Evolutionary conservation across 2,329 filamentous ascomycete species (phyloP).

Genomic region (Didymella glomerata): DNA sequence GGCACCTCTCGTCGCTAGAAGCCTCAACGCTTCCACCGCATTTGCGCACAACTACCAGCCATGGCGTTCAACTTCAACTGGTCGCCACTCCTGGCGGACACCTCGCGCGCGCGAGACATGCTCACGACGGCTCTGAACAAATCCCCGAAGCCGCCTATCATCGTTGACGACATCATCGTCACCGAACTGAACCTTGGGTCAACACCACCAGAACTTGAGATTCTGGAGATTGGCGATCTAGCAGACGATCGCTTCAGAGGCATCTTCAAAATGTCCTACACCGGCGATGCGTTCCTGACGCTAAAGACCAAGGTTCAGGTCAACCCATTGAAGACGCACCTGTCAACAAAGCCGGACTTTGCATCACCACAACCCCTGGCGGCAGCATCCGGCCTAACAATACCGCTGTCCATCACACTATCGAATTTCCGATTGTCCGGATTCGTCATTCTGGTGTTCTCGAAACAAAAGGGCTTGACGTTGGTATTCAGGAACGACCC

Average conservation of each 20-base stretch:
- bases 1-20: conserved; percentile 27
- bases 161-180: conserved; percentile 98
- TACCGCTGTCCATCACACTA: conserved; percentile 95
- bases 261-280: conserved; percentile 99
- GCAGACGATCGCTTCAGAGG: conserved; percentile 96
- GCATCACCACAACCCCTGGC: conserved; percentile 92
- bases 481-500: conserved; percentile 98
- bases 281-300: conserved; percentile 93
- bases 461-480: conserved; percentile 94
- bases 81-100: conserved; percentile 97
- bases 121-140: conserved; percentile 96
- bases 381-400: conserved; percentile 89
- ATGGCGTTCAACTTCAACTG: conserved; percentile 99
- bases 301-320: conserved; percentile 96
- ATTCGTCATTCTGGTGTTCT: conserved; percentile 98
- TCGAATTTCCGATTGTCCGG: conserved; percentile 96
- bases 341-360: conserved; percentile 89
- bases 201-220: conserved; percentile 93
- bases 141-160: conserved; percentile 96
- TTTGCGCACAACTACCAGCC: conserved; percentile 27
- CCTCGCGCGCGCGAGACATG: conserved; percentile 88
- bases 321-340: conserved; percentile 95
- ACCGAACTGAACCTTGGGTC: conserved; percentile 97
- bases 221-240: conserved; percentile 95
- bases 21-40: conserved; percentile 29